phyloP scores from a whole-genome alignment of 2,329 filamentous ascomycete genomes.

The Ophiostoma montium region DNA sequence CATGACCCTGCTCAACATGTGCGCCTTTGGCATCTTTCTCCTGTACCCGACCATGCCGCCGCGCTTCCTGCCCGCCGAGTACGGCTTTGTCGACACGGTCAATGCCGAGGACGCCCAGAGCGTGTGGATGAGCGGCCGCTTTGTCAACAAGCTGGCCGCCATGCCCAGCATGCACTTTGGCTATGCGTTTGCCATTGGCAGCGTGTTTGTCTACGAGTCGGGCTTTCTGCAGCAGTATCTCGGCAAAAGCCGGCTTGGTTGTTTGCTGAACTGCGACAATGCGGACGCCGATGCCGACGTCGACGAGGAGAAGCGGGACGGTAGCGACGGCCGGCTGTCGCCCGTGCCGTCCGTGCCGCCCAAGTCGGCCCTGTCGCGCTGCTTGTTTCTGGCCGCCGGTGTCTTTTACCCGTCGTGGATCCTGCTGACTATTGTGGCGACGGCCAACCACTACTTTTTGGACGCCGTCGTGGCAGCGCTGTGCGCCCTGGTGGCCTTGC shows the following conservation, averaged over 20 bases:
- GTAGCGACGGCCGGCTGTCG: background rate
- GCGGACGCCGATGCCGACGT: conserved; percentile 8
- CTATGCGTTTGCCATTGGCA: conserved; percentile 40
- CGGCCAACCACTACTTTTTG: conserved; percentile 49
- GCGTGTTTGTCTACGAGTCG: conserved; percentile 37
- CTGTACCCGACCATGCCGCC: conserved; percentile 51
- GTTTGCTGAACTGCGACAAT: conserved; percentile 6
- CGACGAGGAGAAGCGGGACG: background rate
- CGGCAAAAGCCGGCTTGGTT: background rate
- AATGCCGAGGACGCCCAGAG: conserved; percentile 36
- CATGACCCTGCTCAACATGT: conserved; percentile 44
- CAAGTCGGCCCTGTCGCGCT: background rate
- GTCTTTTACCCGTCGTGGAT: conserved; percentile 39
- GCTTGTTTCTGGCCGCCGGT: conserved; percentile 22
- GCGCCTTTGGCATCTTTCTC: conserved; percentile 48
- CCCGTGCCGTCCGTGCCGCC: background rate
- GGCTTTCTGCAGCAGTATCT: conserved; percentile 26
- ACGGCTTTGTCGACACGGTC: conserved; percentile 37
- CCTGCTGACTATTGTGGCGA: conserved; percentile 43
- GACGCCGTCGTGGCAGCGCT: conserved; percentile 50
- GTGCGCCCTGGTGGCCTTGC: conserved; percentile 47
- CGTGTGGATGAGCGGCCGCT: conserved; percentile 40
- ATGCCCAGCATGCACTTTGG: conserved; percentile 45
- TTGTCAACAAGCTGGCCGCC: conserved; percentile 42
- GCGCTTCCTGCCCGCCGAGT: conserved; percentile 36